Base-by-base conservation (phyloP, 1,284 basidiomycete genomes). In the Leccinum fuscescens region DNA sequence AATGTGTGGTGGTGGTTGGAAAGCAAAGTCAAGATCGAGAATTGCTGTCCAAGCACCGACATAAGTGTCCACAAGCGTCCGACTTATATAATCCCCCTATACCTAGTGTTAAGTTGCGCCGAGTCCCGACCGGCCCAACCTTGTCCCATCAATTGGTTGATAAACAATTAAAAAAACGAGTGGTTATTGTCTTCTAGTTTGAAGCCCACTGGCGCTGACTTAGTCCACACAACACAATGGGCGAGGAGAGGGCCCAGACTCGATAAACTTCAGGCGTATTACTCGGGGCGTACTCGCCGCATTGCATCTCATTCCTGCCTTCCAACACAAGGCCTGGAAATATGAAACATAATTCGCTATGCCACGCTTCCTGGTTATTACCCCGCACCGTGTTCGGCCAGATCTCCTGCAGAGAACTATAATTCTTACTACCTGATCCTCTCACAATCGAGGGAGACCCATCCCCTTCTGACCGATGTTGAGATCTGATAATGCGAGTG, bases 251-350 rank as follows among this genome's bases (percentile, higher is more conserved):
- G n/a, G 15, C 7, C 15, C n/a, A 9, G 39, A 42, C 42, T 44
- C 17, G 42, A 24, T 8, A 20, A 22, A 17, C 7, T 9, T 8
- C 20, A 20, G 20, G 42, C 14, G 5, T 14, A 31, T 33, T 31
- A 5, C 24, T 62, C 20, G 22, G 37, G 20, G 33, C 31, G n/a
- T 20, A 60, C 52, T 54, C 42, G 17, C 59, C 22, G 24, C 7
- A 22, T 4, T 62, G 8, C 37, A 24, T 49, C 24, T 61, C 37
- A 56, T 33, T 27, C 20, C 59, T 37, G 42, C n/a, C 57, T 59
- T 59, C 44, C 58, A 35, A 53, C 8, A 11, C 20, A 29, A 17
- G 35, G 1, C 27, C n/a, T 59, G 3, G 20, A 59, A 24, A 61
- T 54, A 15, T 14, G 5, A 42, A 42, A 42, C n/a, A 42, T 9